Conservation (phyloP, 2,329 filamentous ascomycete species). For the Venturia pyrina region DNA sequence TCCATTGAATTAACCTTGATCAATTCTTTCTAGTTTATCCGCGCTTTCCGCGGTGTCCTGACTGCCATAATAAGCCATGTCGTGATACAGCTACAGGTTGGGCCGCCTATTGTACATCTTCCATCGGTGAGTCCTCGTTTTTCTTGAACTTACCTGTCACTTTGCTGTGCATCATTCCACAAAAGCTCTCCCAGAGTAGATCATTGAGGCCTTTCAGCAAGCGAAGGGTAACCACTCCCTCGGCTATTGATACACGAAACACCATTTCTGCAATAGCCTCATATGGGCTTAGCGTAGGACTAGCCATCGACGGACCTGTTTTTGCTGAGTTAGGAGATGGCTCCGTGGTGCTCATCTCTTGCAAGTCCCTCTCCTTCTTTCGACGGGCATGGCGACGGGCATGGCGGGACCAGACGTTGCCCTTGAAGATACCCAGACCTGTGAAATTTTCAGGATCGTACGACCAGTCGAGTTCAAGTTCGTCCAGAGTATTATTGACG, state of each 20-base stretch:
- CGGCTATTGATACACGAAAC: constrained; percentile 29
- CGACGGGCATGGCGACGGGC: constrained; percentile 64
- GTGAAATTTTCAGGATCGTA: constrained; percentile 46
- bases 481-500: constrained; percentile 40
- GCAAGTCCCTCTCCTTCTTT: constrained; percentile 32
- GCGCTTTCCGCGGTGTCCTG: too few relatives aligned
- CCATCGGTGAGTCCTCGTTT: not conserved
- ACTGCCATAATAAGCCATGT: too few relatives aligned
- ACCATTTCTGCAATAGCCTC: constrained; percentile 29
- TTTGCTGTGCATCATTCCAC: constrained; percentile 60
- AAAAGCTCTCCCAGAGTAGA: constrained; percentile 76
- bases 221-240: constrained; percentile 38
- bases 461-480: constrained; percentile 53
- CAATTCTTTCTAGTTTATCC: too few relatives aligned
- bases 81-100: too few relatives aligned
- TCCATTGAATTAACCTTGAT: too few relatives aligned
- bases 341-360: constrained; percentile 15
- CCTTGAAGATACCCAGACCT: constrained; percentile 54
- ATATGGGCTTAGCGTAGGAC: constrained; percentile 8
- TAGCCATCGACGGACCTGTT: not conserved
- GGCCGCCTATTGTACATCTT: too few relatives aligned
- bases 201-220: constrained; percentile 70
- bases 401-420: constrained; percentile 69
- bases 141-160: not conserved
- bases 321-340: not conserved